Evolutionary conservation across 208 protist genomes (phyloP).

Genomic region (Blechomonas ayalai): DNA sequence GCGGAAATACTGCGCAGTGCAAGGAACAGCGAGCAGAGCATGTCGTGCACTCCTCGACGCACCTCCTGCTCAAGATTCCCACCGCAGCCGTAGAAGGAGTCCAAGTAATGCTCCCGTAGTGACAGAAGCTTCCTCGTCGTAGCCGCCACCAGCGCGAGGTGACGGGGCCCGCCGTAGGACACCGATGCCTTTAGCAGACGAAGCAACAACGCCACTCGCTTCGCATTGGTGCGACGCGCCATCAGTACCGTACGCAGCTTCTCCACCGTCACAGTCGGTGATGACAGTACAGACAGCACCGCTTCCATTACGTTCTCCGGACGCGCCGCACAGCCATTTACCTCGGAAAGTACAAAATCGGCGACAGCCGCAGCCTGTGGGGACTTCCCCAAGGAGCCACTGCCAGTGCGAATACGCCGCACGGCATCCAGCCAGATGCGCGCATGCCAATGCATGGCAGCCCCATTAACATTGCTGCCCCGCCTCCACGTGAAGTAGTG

Average conservation of each 20-base stretch:
- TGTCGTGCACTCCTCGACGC: constrained; percentile 29
- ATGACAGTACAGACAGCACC: constrained; percentile 13
- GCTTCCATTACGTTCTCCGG: constrained; percentile 15
- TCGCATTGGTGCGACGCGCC: too few species aligned
- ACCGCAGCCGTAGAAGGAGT: constrained; percentile 41
- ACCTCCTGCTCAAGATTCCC: constrained; percentile 28
- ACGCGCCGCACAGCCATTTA: constrained; percentile 6
- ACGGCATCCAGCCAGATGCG: constrained; percentile 45
- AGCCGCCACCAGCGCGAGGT: background rate
- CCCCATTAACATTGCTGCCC: constrained; percentile 7
- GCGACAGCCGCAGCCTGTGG: constrained; percentile 18
- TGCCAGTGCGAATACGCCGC: constrained; percentile 43
- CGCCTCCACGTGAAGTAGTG: constrained; percentile 20
- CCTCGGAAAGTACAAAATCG: constrained; percentile 23
- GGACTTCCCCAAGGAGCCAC: constrained; percentile 22
- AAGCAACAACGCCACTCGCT: too few species aligned
- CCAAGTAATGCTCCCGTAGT: constrained; percentile 33
- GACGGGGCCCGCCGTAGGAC: background rate
- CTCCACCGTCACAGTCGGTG: constrained; percentile 5
- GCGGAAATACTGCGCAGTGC: constrained; percentile 24
- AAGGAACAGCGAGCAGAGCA: constrained; percentile 32
- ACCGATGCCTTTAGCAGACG: background rate
- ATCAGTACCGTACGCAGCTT: constrained; percentile 8
- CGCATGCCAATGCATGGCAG: constrained; percentile 31
- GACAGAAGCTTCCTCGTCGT: constrained; percentile 6